A percentile compares a stretch with the other conserved stretches of the same genome.
Conservation (phyloP, 202 grass and related monocot genomes). For the Setaria italica region DNA sequence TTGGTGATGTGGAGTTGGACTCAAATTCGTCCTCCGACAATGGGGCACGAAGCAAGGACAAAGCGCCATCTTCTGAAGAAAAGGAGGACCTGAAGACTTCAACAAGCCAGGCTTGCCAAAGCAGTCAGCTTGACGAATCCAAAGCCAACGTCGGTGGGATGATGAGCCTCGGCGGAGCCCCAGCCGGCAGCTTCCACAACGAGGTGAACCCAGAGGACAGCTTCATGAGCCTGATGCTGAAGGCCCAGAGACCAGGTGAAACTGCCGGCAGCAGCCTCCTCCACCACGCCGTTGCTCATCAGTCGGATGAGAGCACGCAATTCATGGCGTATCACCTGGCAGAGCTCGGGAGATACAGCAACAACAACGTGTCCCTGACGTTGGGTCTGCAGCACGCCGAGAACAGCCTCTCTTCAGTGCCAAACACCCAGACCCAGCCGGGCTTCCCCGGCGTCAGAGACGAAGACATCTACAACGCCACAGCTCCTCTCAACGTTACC, state of each 20-base stretch:
- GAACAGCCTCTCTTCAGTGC: slow-evolving; percentile 51
- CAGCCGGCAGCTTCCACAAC: slow-evolving; percentile 52
- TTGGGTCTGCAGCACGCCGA: slow-evolving; percentile 75
- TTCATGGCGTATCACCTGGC: slow-evolving; percentile 81
- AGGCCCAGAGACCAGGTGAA: slow-evolving; percentile 61
- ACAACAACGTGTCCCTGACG: slow-evolving; percentile 72
- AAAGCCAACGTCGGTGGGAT: slow-evolving; percentile 47
- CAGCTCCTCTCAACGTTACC: slow-evolving; percentile 15
- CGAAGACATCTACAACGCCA: slow-evolving; percentile 59
- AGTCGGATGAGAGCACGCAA: slow-evolving; percentile 46
- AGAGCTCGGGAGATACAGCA: slow-evolving; percentile 63
- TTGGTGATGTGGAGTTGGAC: slow-evolving; percentile 74
- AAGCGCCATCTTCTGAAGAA: slow-evolving; percentile 61
- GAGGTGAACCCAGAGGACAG: slow-evolving; percentile 66
- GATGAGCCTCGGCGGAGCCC: slow-evolving; percentile 42
- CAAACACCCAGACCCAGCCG: slow-evolving; percentile 54
- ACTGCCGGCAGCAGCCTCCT: slow-evolving; percentile 46
- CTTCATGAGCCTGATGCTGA: slow-evolving; percentile 92
- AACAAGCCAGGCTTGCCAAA: slow-evolving; percentile 50
- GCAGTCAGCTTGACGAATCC: slow-evolving; percentile 60
- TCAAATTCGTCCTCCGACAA: slow-evolving; percentile 92
- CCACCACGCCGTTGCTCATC: slow-evolving; percentile 50
- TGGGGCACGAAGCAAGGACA: slow-evolving; percentile 56
- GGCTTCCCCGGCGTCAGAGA: slow-evolving; percentile 51
- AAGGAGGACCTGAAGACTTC: slow-evolving; percentile 70